Evolutionary conservation across 768 basidiomycete species (phyloP).

Genomic region (Xerocomus potaroensis): DNA sequence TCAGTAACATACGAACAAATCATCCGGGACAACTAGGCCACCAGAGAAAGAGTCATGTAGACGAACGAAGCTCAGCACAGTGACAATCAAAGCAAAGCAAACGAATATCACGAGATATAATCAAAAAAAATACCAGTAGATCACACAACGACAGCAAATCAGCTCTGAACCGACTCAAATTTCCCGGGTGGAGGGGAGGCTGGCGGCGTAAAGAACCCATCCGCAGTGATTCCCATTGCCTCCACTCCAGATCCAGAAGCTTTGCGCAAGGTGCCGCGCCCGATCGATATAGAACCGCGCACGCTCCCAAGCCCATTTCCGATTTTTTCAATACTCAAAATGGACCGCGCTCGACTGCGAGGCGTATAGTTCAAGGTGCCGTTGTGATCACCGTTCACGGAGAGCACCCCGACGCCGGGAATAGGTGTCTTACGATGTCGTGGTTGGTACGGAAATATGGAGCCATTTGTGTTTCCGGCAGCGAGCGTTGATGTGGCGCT

Average conservation of each 20-base stretch:
- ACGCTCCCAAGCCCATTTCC: conserved; percentile 30
- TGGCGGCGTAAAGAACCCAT: conserved; percentile 72
- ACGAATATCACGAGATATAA: too few relatives aligned
- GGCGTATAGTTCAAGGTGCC: conserved; percentile 30
- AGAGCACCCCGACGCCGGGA: conserved; percentile 24
- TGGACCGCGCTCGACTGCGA: conserved; percentile 47
- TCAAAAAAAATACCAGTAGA: too few relatives aligned
- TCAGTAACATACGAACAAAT: background rate
- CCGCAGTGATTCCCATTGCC: conserved; percentile 69
- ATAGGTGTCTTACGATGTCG: conserved; percentile 38
- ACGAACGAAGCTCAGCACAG: background rate
- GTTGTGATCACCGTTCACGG: conserved; percentile 33
- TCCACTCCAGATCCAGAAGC: conserved; percentile 69
- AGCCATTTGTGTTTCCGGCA: conserved; percentile 6
- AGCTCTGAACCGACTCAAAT: conserved; percentile 3
- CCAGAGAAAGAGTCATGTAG: background rate
- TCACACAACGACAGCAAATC: background rate
- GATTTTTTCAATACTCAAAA: conserved; percentile 58
- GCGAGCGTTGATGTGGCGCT: conserved; percentile 26
- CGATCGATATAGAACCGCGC: conserved; percentile 61
- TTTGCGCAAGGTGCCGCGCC: conserved; percentile 59
- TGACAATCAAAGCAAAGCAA: background rate
- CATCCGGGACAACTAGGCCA: background rate
- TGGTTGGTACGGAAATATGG: conserved; percentile 32
- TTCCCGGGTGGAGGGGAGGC: conserved; percentile 21